Percentiles rank a stretch among this genome's conserved stretches.
Evolutionary conservation across 148 eudicot species (phyloP).

Genomic region (Silene latifolia): DNA sequence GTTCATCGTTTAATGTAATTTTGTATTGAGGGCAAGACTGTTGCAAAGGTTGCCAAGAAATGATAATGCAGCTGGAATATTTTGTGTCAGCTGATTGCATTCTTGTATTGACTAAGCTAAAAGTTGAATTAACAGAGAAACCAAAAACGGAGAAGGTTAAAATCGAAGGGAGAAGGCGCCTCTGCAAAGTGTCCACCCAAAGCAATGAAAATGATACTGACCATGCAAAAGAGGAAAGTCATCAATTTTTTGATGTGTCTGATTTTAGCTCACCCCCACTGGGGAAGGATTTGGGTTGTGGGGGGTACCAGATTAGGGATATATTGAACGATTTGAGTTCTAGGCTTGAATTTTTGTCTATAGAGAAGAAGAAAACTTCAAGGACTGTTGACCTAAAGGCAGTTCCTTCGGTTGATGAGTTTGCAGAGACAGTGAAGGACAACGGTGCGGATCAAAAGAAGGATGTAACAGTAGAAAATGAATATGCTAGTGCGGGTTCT

Average conservation of each 20-base stretch:
- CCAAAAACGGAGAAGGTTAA: constrained; percentile 48
- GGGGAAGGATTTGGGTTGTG: constrained; percentile 28
- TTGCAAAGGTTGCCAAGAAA: neutral
- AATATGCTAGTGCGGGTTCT: constrained; percentile 44
- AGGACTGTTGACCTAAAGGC: constrained; percentile 30
- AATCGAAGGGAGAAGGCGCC: constrained; percentile 80
- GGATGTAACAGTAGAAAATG: constrained; percentile 31
- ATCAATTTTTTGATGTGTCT: constrained; percentile 33
- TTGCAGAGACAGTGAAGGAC: constrained; percentile 18
- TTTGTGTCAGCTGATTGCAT: neutral
- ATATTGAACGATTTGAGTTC: constrained; percentile 71
- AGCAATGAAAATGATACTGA: constrained; percentile 23
- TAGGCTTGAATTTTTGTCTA: constrained; percentile 66
- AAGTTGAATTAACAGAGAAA: constrained; percentile 24
- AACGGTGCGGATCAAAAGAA: constrained; percentile 25
- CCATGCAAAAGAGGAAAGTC: constrained; percentile 25
- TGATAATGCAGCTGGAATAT: neutral
- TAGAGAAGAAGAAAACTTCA: constrained; percentile 59
- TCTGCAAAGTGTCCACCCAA: constrained; percentile 55
- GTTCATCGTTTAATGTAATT: neutral
- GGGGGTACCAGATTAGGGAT: constrained; percentile 70
- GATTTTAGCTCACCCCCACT: constrained; percentile 62
- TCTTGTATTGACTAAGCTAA: neutral
- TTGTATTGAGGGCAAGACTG: neutral
- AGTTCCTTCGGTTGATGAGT: constrained; percentile 29